These are phyloP conservation scores for Naumovozyma dairenensis DNA, from an alignment of 805 yeast genomes.

Conservation along the genomic window DNA sequence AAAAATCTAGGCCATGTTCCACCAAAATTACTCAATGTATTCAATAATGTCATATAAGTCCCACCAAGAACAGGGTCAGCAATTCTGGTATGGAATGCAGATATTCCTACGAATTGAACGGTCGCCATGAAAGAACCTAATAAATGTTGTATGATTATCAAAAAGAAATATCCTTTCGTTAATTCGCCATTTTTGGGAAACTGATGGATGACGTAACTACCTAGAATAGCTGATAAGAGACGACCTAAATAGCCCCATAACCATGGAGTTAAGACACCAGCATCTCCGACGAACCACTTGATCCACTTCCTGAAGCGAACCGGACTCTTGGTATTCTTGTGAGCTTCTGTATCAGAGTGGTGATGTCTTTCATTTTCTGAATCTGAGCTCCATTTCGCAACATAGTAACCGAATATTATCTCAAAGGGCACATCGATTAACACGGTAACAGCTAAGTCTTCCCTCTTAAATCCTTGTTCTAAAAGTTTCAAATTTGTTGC, in stretches of 20 bases:
- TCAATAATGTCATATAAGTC: slow-evolving; percentile 92
- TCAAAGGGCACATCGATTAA: slow-evolving; percentile 94
- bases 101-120: slow-evolving; percentile 85
- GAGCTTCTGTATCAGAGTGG: background rate
- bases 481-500: slow-evolving; percentile 86
- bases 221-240: slow-evolving; percentile 60
- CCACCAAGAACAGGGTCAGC: slow-evolving; percentile 97
- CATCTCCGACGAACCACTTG: slow-evolving; percentile 21
- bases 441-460: slow-evolving; percentile 87
- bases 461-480: slow-evolving; percentile 87
- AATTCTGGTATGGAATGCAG: slow-evolving; percentile 89
- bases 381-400: slow-evolving; percentile 90
- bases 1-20: slow-evolving; percentile 96
- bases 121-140: slow-evolving; percentile 88
- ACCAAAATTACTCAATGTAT: slow-evolving; percentile 85
- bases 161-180: slow-evolving; percentile 42
- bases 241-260: slow-evolving; percentile 77
- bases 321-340: slow-evolving; percentile 5
- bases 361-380: slow-evolving; percentile 1
- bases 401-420: slow-evolving; percentile 87
- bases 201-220: slow-evolving; percentile 58
- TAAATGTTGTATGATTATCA: slow-evolving; percentile 74
- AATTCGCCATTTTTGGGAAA: slow-evolving; percentile 57
- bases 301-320: slow-evolving; percentile 15
- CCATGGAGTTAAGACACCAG: slow-evolving; percentile 80